Evolutionary conservation across 257 asterid genomes (phyloP), one percentile per base, ranked within the genome.

Genomic region (Penstemon barbatus): DNA sequence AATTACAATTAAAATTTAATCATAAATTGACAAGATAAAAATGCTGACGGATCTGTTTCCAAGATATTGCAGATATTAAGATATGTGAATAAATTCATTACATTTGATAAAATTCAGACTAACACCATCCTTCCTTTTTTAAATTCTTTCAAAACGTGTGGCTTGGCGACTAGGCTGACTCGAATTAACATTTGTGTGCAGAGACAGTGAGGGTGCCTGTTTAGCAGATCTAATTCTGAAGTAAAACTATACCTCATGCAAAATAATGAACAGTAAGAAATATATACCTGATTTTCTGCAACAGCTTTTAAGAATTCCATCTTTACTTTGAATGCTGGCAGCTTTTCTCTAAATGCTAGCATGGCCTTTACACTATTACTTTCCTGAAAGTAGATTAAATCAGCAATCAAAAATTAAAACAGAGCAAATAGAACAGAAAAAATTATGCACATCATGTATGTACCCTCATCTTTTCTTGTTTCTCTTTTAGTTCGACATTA

Each of bases 391-490:
- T 39, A 43, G 64, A 71, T 43, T 76, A 52, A 69, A 42, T 67
- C 53, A 73, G 68, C 71, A 52, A 61, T 68, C 65, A 66, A 25
- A 60, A 73, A 56, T 36, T 43, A 63, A 51, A 15, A 19, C 67
- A 33, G 63, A 72, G 49, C 58, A 58, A 69, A 72, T 8, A 41
- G 61, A 54, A 67, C 61, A 8, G 38, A 63, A 48, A 59, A 66
- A 74, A 70, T 15, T 65, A 12, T 70, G 53, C 68, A 63, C 37
- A 59, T 48, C 63, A 66, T 56, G 43, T 46, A 62, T 57, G 57
- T 85, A 91, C 99, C 97, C 87, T 87, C 84, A 60, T 77, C 76
- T 83, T 87, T 64, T 90, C 99, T 80, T 93, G 99, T 72, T 80
- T 87, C 66, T 76, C 80, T 77, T 89, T 91, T 67, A 94, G 83